phyloP scores from a whole-genome alignment of 169 alveolate genomes.

The Cryptosporidium felis region DNA sequence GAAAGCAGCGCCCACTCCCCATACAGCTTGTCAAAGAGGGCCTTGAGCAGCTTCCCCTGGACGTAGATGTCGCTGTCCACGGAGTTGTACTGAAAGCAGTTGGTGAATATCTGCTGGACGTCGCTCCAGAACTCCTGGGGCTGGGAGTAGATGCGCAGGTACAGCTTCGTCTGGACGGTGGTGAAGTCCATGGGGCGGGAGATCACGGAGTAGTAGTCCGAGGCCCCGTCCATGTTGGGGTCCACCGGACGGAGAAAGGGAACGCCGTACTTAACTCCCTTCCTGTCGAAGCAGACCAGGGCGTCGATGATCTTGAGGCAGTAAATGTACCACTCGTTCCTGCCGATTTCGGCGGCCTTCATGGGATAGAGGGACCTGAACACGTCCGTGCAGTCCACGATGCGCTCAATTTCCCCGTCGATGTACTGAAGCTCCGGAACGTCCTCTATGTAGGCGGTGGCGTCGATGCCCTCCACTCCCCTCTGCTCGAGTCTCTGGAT shows the following conservation, averaged over 20 bases:
- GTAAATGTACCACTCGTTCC: slow-evolving; percentile 72
- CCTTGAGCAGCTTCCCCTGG: slow-evolving; percentile 66
- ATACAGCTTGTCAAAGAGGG: slow-evolving; percentile 70
- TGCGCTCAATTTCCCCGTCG: slow-evolving; percentile 72
- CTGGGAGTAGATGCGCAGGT: slow-evolving; percentile 55
- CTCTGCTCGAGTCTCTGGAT: slow-evolving; percentile 53
- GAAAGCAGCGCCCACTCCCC: slow-evolving; percentile 73
- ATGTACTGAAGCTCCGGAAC: slow-evolving; percentile 66
- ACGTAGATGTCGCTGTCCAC: slow-evolving; percentile 71
- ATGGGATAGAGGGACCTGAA: slow-evolving; percentile 71
- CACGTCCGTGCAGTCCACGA: slow-evolving; percentile 71
- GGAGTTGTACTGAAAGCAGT: slow-evolving; percentile 66
- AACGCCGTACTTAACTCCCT: slow-evolving; percentile 71
- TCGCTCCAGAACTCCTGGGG: slow-evolving; percentile 74
- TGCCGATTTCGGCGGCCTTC: slow-evolving; percentile 72
- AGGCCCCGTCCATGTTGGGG: slow-evolving; percentile 71
- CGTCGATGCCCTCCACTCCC: slow-evolving; percentile 56
- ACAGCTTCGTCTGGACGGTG: slow-evolving; percentile 70
- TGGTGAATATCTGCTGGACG: slow-evolving; percentile 71
- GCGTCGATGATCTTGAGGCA: slow-evolving; percentile 72
- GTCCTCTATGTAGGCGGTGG: slow-evolving; percentile 64
- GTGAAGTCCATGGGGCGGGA: slow-evolving; percentile 72
- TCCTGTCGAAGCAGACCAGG: slow-evolving; percentile 70
- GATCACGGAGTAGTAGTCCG: slow-evolving; percentile 70
- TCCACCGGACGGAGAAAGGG: slow-evolving; percentile 73